phyloP scores from a whole-genome alignment of 371 early-diverging fungal species.

The Circinella umbellata region DNA sequence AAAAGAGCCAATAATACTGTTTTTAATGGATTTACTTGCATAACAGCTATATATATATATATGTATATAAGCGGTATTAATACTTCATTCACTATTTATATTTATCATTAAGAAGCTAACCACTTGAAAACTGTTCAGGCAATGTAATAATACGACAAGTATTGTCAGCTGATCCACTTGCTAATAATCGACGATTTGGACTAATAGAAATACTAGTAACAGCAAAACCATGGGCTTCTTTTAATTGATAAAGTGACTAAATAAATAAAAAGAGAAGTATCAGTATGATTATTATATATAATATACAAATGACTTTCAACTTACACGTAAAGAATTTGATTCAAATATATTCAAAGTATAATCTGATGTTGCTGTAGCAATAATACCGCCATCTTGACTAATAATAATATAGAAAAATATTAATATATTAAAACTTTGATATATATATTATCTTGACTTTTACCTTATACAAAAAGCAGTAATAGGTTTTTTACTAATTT shows the following conservation, averaged over 20 bases:
- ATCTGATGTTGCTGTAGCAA: conserved; percentile 66
- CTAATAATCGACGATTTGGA: conserved; percentile 54
- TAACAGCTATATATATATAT: conserved; percentile 8
- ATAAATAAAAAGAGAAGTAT: background rate
- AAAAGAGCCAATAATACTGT: conserved; percentile 40
- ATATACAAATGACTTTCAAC: background rate
- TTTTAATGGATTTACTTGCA: conserved; percentile 35
- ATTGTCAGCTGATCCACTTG: conserved; percentile 73
- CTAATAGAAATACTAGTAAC: conserved; percentile 71
- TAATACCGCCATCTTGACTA: conserved; percentile 61
- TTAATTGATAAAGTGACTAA: conserved; percentile 48
- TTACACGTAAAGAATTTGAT: conserved; percentile 55
- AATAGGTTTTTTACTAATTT: conserved; percentile 41
- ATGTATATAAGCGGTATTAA: too few species aligned
- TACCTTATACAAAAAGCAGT: conserved; percentile 43
- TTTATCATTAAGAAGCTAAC: conserved; percentile 18
- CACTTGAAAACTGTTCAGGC: conserved; percentile 57
- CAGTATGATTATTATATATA: background rate
- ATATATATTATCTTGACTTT: background rate
- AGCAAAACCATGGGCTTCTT: conserved; percentile 67
- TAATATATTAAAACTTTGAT: background rate
- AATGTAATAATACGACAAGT: conserved; percentile 60
- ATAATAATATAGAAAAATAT: too few species aligned
- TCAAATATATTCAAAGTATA: conserved; percentile 58
- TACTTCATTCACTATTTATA: too few species aligned